A percentile compares a stretch with the other conserved stretches of the same genome.
These are phyloP conservation scores for Lachnellula willkommii DNA, from an alignment of 2,329 filamentous ascomycete species.

Conservation along the genomic window DNA sequence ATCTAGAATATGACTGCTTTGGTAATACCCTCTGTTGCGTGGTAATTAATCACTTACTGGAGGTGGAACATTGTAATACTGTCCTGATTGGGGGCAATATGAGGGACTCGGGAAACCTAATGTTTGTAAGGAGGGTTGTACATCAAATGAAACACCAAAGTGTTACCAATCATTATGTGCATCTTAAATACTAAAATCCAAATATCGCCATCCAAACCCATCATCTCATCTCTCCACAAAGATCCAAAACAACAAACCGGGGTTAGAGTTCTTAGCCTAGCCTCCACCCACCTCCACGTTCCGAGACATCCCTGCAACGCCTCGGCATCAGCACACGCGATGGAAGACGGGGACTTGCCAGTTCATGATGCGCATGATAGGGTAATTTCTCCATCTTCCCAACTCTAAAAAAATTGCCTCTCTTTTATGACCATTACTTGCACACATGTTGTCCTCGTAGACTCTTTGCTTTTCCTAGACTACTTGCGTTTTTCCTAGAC, in stretches of 20 bases:
- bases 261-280: background rate
- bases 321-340: constrained; percentile 9
- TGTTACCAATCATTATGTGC: too few relatives aligned
- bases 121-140: too few relatives aligned
- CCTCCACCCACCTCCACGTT: background rate
- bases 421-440: background rate
- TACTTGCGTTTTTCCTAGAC: background rate
- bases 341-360: background rate
- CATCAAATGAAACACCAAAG: too few relatives aligned
- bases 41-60: too few relatives aligned
- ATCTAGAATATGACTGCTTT: too few relatives aligned
- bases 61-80: too few relatives aligned
- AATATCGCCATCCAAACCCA: background rate
- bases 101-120: too few relatives aligned
- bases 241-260: background rate
- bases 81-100: too few relatives aligned
- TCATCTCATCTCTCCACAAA: background rate
- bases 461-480: background rate
- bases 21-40: too few relatives aligned
- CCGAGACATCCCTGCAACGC: constrained; percentile 2
- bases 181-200: background rate
- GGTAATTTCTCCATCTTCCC: constrained; percentile 10
- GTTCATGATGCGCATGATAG: constrained; percentile 19
- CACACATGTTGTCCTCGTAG: constrained; percentile 5
- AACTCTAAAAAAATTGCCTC: background rate